Base-by-base conservation (phyloP, 441 rosid genomes). In the Populus hybrid region DNA sequence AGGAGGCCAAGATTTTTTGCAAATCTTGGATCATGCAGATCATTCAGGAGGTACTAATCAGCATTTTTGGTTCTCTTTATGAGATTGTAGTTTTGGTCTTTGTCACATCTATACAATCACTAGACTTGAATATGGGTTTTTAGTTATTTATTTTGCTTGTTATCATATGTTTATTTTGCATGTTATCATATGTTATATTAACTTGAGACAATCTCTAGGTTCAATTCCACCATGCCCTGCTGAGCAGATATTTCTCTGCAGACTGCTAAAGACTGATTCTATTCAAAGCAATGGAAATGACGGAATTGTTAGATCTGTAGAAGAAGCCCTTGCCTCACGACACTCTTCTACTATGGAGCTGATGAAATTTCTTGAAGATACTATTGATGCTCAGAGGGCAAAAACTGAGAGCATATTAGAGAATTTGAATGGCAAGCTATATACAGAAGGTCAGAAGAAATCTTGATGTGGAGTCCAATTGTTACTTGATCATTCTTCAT, bases 241-340 rank as follows among this genome's bases (percentile, higher is more conserved):
- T 20, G 95, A 94, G 78, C 93, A 96, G 78, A 87, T 84, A 79
- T 93, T 96, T 85, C 92, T 96, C 16, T 94, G 97, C 86, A 93
- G 96, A 89, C 84, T 96, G 79, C 85, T 94, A 63, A 86, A 88
- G 77, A 81, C 73, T 77, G 90, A 91, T 85, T 87, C 88, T 67
- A 70, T 94, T 80, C 88, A 77, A 69, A 78, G 81, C 79, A 77
- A 74, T 71, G 86, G 73, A 24, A 81, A 75, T 85, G 84, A 81
- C 80, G 89, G 80, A 71, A 82, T 88, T 78, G 81, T 80, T 72
- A 83, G 82, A 83, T 85, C 72, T 85, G 88, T 92, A 73, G 91
- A 89, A 83, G 88, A 88, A 83, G 86, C 88, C 78, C 95, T 96
- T 85, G 81, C 86, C 75, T 81, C 82, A 69, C 93, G 99, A 26